Base-by-base conservation (phyloP, 257 asterid genomes). In the Lantana camara region DNA sequence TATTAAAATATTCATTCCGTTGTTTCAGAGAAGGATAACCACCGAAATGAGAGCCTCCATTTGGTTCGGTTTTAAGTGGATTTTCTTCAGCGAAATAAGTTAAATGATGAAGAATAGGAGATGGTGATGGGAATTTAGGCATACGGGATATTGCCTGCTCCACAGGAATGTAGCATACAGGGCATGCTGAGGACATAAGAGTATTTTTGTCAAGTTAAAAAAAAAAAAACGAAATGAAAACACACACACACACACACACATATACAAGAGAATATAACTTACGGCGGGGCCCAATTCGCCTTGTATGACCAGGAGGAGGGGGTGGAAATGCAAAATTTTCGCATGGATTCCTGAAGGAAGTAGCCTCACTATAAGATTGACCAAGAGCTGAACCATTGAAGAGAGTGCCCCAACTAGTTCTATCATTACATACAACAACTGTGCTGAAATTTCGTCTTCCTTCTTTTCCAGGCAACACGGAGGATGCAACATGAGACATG, bases 271-370 rank as follows among this genome's bases (percentile, higher is more conserved):
- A 60, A 59, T 24, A 60, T 24, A 72, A 88, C 97, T 83, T 84
- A 94, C 99, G 95, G 27, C 99, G 91, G 54, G 99, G 99, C 59
- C 99, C 99, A 64, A 75, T 73, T 41, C 95, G 87, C 77, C 89
- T 86, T 29, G 71, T 52, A 66, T 62, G 78, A 63, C 90, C 85
- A 17, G 96, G 90, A 64, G 97, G 96, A 29, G 96, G 96, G 76
- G 96, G 93, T 19, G 96, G 88, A 56, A 84, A 86, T 60, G 90
- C 89, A 62, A 94, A 88, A 66, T 45, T 71, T 67, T 80, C 77
- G 77, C 99, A 94, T 24, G 96, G 96, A 78, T 84, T 68, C 6
- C 64, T 60, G 34, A 66, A 56, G 44, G 48, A 8, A 69, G 73
- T 35, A 62, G 76, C 56, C 21, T 61, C 57, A 56, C 45, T 75